Evolutionary conservation across 2,329 filamentous ascomycete species (phyloP).

Genomic region (Chrysoporthe cubensis): DNA sequence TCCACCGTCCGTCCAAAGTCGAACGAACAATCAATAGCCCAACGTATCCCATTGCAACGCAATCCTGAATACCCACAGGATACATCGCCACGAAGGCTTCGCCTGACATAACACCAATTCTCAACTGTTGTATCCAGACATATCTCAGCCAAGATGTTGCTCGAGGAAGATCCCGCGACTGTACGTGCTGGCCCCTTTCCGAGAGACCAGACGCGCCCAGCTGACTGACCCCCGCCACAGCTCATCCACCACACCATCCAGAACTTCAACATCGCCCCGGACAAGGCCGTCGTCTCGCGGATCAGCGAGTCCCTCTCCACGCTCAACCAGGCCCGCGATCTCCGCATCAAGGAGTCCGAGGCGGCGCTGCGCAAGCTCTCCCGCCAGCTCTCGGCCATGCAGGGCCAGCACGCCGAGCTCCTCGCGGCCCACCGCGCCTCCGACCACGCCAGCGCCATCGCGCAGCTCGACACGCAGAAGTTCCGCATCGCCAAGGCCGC

Average conservation of each 20-base stretch:
- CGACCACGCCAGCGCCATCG: slow-evolving; percentile 81
- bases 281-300: slow-evolving; percentile 82
- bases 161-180: slow-evolving; percentile 89
- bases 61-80: not conserved
- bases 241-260: slow-evolving; percentile 89
- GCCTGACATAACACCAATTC: not conserved
- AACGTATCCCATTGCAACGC: not conserved
- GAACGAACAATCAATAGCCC: not conserved
- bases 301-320: slow-evolving; percentile 82
- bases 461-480: slow-evolving; percentile 88
- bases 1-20: not conserved
- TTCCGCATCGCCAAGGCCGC: slow-evolving; percentile 94
- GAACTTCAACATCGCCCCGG: slow-evolving; percentile 93
- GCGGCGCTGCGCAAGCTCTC: slow-evolving; percentile 70
- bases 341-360: slow-evolving; percentile 74
- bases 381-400: slow-evolving; percentile 75
- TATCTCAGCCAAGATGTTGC: slow-evolving; percentile 70
- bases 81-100: not conserved
- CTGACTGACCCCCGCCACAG: slow-evolving; percentile 48
- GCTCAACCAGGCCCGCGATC: slow-evolving; percentile 80
- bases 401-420: slow-evolving; percentile 77
- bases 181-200: slow-evolving; percentile 52
- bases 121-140: not conserved
- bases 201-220: not conserved
- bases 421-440: slow-evolving; percentile 74